Conservation (phyloP, 1,139 yeast species). For the Fermentozyma sake region DNA sequence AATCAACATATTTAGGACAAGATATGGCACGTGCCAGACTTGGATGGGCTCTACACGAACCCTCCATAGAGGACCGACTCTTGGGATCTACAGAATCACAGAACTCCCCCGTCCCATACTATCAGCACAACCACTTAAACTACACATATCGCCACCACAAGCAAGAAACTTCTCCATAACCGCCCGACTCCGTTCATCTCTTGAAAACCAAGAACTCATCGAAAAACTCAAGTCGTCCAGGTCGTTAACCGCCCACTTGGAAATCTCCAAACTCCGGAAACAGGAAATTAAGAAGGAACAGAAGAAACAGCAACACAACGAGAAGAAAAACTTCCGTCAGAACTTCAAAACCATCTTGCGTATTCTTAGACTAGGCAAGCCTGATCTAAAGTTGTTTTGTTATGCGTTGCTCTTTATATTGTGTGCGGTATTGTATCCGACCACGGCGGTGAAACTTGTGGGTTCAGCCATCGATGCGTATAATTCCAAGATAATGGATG, state of each 20-base stretch:
- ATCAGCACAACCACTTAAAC: too few species aligned
- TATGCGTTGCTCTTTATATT: constrained; percentile 40
- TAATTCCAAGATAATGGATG: constrained; percentile 32
- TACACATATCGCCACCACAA: too few species aligned
- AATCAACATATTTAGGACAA: too few species aligned
- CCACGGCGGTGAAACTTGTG: constrained; percentile 43
- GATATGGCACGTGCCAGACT: too few species aligned
- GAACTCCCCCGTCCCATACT: too few species aligned
- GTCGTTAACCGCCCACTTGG: constrained; percentile 29
- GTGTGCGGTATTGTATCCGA: constrained; percentile 45
- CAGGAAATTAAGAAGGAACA: constrained; percentile 31
- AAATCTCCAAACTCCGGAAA: constrained; percentile 22
- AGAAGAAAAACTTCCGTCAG: constrained; percentile 26
- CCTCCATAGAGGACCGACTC: too few species aligned
- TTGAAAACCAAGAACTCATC: too few species aligned
- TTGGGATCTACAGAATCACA: too few species aligned
- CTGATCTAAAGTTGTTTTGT: constrained; percentile 36
- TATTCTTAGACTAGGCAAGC: constrained; percentile 36
- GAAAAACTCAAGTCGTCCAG: too few species aligned
- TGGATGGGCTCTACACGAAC: too few species aligned
- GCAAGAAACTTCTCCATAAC: too few species aligned
- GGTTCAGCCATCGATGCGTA: constrained; percentile 46
- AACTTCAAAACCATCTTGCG: constrained; percentile 35
- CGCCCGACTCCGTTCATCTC: too few species aligned
- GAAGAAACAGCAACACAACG: constrained; percentile 23